Evolutionary conservation across 768 basidiomycete genomes (phyloP), one percentile per base, ranked within the genome.

Genomic region (Pleurotus cornucopiae): DNA sequence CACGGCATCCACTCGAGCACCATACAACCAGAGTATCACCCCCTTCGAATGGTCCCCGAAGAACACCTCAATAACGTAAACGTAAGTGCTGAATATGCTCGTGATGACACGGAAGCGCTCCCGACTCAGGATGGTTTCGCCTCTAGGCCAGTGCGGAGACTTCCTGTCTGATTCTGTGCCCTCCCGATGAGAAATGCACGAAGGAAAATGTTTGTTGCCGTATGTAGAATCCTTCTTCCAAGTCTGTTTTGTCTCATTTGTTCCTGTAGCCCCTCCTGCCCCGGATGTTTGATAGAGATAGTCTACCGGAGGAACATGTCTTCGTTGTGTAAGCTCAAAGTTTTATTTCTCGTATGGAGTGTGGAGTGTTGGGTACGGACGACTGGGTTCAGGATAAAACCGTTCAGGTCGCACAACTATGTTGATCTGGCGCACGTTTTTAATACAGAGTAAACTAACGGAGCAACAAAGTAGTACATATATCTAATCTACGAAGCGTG

Each of bases 1-100:
- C 89, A 91, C 63, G 95, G 95, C 25, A 94, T 99, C 56, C 97
- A 98, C 72, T 92, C 90, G 4, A 87, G 89, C 61, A 97, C 94
- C 2, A 95, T 97, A 58, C 94, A 97, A 64, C 94, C 94, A 4
- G 94, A 97, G 65, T 92, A 91, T 59, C 74, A 71, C 47, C 64
- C 66, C 61, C 63, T 70, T 41, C 70, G 64, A 47, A 61, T 69
- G 45, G 62, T 71, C 49, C 74, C 78, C 6, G 81, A 82, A 38
- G 80, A 79, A 23, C 73, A 71, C 54, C 57, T 79, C 11, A 4
- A 34, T 2, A 79, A 78, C 72, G 84, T 34, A 13, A 23, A 46
- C 46, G 44, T 41, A 46, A 37, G 14, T 39, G 56, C 48, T 37
- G 30, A 34, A 34, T 34, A 34, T 9, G 11, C 30, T 34, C 30